Conservation (phyloP, 257 asterid species). For the Cruciata laevipes region DNA sequence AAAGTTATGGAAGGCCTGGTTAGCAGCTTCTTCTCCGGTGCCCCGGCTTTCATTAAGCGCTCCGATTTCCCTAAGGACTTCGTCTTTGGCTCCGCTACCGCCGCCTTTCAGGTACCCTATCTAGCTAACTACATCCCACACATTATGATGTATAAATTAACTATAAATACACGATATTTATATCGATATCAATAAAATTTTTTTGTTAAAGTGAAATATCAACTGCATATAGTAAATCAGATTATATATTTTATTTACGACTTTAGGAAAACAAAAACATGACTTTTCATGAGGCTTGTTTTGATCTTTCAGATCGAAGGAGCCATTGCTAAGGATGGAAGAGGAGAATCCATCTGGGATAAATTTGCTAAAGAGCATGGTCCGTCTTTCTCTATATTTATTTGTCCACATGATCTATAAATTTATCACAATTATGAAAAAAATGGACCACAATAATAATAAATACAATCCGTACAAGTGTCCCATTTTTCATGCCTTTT, state of each 20-base stretch:
- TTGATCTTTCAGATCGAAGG: background rate
- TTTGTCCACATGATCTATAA: background rate
- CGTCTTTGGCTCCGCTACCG: slow-evolving; percentile 2
- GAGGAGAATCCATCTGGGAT: slow-evolving; percentile 11
- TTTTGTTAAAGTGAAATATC: too few relatives aligned
- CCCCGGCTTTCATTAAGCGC: slow-evolving; percentile 10
- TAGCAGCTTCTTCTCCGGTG: background rate
- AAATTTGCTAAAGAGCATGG: slow-evolving; percentile 2
- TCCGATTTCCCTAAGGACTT: slow-evolving; percentile 6
- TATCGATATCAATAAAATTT: too few relatives aligned
- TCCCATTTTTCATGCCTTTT: background rate
- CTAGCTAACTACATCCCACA: too few relatives aligned
- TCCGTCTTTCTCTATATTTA: background rate
- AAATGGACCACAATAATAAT: background rate
- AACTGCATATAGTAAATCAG: too few relatives aligned
- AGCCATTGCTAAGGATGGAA: background rate
- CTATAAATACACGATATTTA: too few relatives aligned
- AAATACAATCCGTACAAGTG: background rate
- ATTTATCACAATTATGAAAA: background rate
- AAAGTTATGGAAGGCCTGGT: background rate
- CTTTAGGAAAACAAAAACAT: background rate
- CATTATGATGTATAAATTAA: too few relatives aligned
- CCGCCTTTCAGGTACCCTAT: slow-evolving; percentile 4
- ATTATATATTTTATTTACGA: background rate
- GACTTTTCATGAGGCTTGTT: background rate